These are phyloP conservation scores for Pyronema omphalodes DNA, from an alignment of 495 filamentous ascomycete genomes.

Conservation along the genomic window DNA sequence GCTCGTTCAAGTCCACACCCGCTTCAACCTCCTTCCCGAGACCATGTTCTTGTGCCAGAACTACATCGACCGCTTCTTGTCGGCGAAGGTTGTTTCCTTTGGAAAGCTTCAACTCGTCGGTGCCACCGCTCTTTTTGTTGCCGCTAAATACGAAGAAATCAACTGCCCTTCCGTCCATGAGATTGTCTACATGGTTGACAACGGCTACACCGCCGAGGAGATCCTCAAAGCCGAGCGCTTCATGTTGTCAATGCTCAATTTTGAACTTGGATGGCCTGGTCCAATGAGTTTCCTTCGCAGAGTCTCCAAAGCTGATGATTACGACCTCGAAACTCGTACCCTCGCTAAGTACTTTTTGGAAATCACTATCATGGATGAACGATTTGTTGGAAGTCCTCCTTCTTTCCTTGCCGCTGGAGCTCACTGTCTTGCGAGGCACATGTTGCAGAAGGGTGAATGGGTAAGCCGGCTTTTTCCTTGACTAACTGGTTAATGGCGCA, in stretches of 20 bases:
- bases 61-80: constrained; percentile 92
- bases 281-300: constrained; percentile 94
- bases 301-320: constrained; percentile 97
- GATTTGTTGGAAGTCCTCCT: constrained; percentile 76
- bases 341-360: constrained; percentile 97
- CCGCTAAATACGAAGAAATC: constrained; percentile 97
- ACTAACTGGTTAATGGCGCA: background rate
- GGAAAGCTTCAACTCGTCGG: constrained; percentile 92
- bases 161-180: constrained; percentile 86
- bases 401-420: constrained; percentile 84
- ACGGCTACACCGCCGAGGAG: constrained; percentile 71
- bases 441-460: constrained; percentile 81
- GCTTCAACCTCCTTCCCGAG: constrained; percentile 80
- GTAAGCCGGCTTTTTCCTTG: constrained; percentile 35
- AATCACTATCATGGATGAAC: constrained; percentile 92
- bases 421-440: constrained; percentile 77
- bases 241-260: constrained; percentile 90
- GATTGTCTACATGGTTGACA: constrained; percentile 97
- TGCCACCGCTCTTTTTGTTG: constrained; percentile 87
- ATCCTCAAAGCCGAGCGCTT: constrained; percentile 94
- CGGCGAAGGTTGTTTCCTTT: constrained; percentile 81
- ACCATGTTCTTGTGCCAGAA: constrained; percentile 87
- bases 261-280: constrained; percentile 88
- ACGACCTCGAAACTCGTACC: constrained; percentile 86
- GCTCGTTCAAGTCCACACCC: constrained; percentile 86